phyloP scores from a whole-genome alignment of 1,284 basidiomycete species.

The Volvariella volvacea region DNA sequence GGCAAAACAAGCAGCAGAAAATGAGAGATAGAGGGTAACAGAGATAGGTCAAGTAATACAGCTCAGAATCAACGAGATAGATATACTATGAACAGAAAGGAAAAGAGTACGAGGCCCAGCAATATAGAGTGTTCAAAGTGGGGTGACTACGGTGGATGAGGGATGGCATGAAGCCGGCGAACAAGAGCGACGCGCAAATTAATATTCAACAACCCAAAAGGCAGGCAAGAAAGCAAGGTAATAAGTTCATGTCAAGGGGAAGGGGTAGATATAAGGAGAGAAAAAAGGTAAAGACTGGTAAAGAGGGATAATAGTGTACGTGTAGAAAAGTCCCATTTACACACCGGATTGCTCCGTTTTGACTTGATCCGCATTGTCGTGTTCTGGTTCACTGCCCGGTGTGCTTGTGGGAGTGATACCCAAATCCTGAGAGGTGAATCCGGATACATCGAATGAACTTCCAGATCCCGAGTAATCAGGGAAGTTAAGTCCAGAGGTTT shows the following conservation, averaged over 20 bases:
- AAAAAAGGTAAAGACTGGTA: conserved; percentile 8
- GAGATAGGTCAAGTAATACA: conserved; percentile 8
- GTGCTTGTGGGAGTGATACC: conserved; percentile 48
- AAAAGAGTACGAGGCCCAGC: neutral
- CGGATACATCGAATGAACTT: conserved; percentile 59
- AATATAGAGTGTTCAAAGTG: neutral
- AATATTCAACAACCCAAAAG: conserved; percentile 6
- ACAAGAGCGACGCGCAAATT: conserved; percentile 9
- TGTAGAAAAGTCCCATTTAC: conserved; percentile 10
- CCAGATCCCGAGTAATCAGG: conserved; percentile 56
- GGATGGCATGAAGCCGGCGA: neutral
- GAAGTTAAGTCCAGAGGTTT: conserved; percentile 54
- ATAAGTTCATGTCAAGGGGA: neutral
- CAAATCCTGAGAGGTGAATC: conserved; percentile 60
- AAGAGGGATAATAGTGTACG: neutral
- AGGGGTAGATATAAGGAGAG: neutral
- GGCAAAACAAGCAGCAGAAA: conserved; percentile 9
- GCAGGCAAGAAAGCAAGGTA: conserved; percentile 5
- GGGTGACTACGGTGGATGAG: neutral
- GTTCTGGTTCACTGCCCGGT: conserved; percentile 49
- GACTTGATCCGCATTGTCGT: conserved; percentile 31
- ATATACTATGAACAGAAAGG: conserved; percentile 9
- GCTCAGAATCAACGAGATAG: conserved; percentile 8
- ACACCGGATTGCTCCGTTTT: conserved; percentile 32
- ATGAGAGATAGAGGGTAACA: conserved; percentile 10